phyloP scores from a whole-genome alignment of 495 filamentous ascomycete species.

The Aspergillus egyptiacus region DNA sequence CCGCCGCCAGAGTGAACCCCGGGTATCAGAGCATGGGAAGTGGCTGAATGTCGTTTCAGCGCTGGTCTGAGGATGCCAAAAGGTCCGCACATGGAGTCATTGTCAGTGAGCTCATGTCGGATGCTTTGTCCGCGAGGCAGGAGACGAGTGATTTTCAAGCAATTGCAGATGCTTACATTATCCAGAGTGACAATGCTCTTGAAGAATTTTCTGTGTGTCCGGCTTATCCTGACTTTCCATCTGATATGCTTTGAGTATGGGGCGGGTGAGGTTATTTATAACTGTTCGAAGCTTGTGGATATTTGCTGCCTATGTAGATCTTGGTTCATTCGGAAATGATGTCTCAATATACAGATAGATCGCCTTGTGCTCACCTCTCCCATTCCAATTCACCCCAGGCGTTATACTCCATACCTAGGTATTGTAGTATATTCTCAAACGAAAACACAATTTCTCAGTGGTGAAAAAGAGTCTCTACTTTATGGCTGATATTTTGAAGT shows the following conservation, averaged over 20 bases:
- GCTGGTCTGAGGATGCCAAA: constrained; percentile 10
- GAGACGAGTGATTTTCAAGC: background rate
- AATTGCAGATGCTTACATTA: background rate
- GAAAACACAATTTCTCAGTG: too few relatives aligned
- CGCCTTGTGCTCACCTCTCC: too few relatives aligned
- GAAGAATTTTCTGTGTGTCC: background rate
- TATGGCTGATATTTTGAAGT: too few relatives aligned
- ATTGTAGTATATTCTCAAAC: too few relatives aligned
- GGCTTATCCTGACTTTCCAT: background rate
- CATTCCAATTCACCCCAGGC: too few relatives aligned
- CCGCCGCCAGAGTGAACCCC: background rate
- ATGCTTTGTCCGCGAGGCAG: background rate
- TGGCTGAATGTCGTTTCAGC: constrained; percentile 6
- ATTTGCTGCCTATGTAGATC: too few relatives aligned
- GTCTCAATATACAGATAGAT: too few relatives aligned
- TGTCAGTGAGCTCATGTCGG: constrained; percentile 7
- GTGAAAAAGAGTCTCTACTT: too few relatives aligned
- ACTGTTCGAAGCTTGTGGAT: too few relatives aligned
- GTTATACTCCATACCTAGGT: too few relatives aligned
- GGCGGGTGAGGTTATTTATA: background rate
- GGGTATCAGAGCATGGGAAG: constrained; percentile 1
- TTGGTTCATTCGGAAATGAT: too few relatives aligned
- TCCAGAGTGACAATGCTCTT: background rate
- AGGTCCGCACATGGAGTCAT: background rate
- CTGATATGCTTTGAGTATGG: background rate